Conservation (phyloP, 805 yeast species). For the Wickerhamomyces bisporus region DNA sequence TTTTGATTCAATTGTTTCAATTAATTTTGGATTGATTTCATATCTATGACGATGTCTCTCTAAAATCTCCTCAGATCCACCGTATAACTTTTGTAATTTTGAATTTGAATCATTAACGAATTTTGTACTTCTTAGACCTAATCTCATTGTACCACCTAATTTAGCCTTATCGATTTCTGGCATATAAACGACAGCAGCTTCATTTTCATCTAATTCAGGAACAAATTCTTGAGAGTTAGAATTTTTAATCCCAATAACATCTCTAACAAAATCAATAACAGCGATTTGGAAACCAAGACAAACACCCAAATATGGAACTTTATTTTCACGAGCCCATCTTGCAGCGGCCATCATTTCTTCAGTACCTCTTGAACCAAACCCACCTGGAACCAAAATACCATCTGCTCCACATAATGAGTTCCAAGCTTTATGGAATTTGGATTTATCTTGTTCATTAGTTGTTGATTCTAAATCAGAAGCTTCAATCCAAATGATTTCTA, state of each 20-base stretch:
- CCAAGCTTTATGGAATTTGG: slow-evolving; percentile 93
- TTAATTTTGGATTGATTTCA: slow-evolving; percentile 87
- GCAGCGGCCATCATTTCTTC: slow-evolving; percentile 98
- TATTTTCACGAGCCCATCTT: slow-evolving; percentile 95
- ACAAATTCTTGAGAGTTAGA: slow-evolving; percentile 84
- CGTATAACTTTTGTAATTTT: slow-evolving; percentile 72
- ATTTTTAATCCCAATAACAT: slow-evolving; percentile 59
- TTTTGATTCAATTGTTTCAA: slow-evolving; percentile 60
- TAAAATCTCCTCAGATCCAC: slow-evolving; percentile 56
- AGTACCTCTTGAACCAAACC: slow-evolving; percentile 94
- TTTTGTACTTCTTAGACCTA: slow-evolving; percentile 87
- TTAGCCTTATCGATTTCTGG: slow-evolving; percentile 96
- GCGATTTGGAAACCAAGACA: slow-evolving; percentile 98
- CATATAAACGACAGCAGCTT: slow-evolving; percentile 88
- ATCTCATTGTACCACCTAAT: slow-evolving; percentile 98
- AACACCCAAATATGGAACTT: slow-evolving; percentile 92
- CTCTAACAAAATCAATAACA: slow-evolving; percentile 86
- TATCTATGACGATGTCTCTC: slow-evolving; percentile 99
- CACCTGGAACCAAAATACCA: slow-evolving; percentile 97
- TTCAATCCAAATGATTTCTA: slow-evolving; percentile 94
- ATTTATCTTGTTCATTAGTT: slow-evolving; percentile 56
- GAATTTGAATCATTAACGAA: slow-evolving; percentile 70
- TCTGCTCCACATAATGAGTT: slow-evolving; percentile 87
- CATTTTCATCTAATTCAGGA: slow-evolving; percentile 52
- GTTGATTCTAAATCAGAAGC: slow-evolving; percentile 83